Conservation (phyloP, 2,329 filamentous ascomycete genomes). For the Amylocarpus encephaloides region DNA sequence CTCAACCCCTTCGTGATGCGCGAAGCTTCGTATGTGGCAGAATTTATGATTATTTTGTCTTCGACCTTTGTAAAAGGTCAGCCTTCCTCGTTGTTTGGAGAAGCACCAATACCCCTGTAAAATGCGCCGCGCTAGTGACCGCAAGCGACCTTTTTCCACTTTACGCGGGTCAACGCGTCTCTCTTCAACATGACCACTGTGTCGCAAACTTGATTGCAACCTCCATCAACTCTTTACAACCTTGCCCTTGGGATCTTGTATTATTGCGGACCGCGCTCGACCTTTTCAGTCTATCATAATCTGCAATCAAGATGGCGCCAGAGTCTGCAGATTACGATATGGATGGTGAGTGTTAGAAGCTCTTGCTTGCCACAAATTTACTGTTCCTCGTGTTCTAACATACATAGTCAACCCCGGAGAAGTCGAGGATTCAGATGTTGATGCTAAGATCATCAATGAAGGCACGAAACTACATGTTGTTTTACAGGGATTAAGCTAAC, state of each 20-base stretch:
- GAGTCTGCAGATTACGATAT: constrained; percentile 40
- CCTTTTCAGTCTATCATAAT: too few species aligned
- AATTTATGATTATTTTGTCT: constrained; percentile 17
- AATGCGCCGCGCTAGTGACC: background rate
- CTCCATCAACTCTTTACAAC: constrained; percentile 2
- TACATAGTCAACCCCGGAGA: constrained; percentile 48
- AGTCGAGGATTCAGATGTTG: constrained; percentile 59
- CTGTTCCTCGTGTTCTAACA: constrained; percentile 5
- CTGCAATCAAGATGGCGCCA: constrained; percentile 38
- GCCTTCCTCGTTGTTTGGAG: background rate
- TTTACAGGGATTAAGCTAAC: background rate
- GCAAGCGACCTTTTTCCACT: background rate
- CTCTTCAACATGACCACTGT: background rate
- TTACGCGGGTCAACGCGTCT: too few species aligned
- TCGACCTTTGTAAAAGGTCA: constrained; percentile 5
- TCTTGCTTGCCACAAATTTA: background rate
- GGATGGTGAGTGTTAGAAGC: constrained; percentile 37
- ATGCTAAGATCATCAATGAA: constrained; percentile 92
- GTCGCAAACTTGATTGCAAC: background rate
- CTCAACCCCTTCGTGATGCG: constrained; percentile 9
- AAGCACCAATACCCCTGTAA: background rate
- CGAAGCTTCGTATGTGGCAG: constrained; percentile 6
- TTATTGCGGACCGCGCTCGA: too few species aligned
- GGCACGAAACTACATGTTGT: constrained; percentile 40
- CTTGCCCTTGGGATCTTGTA: background rate